Percentiles rank a stretch among this genome's conserved stretches.
Evolutionary conservation across 2,329 filamentous ascomycete genomes (phyloP).

Genomic region (Penicillium concentricum): DNA sequence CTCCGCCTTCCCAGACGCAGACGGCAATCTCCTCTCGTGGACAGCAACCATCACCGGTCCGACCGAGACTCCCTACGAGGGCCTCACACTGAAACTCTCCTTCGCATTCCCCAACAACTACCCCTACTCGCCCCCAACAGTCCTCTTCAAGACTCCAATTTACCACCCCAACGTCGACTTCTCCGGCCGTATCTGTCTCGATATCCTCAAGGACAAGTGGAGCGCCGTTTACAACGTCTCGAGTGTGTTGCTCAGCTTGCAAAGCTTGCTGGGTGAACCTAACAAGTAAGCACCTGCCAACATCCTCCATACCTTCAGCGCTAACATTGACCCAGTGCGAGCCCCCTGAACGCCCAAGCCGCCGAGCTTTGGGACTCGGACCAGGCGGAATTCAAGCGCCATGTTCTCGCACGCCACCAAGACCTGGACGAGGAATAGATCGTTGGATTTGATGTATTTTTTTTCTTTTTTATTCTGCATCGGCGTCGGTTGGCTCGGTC

Average conservation of each 20-base stretch:
- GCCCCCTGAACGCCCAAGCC: constrained; percentile 91
- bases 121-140: constrained; percentile 84
- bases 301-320: neutral
- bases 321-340: constrained; percentile 60
- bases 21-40: constrained; percentile 90
- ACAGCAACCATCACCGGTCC: constrained; percentile 91
- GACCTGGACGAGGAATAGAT: constrained; percentile 52
- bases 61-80: constrained; percentile 84
- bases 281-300: constrained; percentile 73
- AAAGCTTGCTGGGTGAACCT: constrained; percentile 92
- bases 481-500: constrained; percentile 16
- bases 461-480: constrained; percentile 9
- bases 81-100: constrained; percentile 84
- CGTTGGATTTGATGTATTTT: constrained; percentile 1
- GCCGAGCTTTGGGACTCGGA: constrained; percentile 95
- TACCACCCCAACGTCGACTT: constrained; percentile 99
- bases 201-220: constrained; percentile 99
- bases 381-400: constrained; percentile 78
- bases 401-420: constrained; percentile 63
- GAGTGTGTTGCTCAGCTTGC: constrained; percentile 86
- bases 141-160: constrained; percentile 97
- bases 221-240: constrained; percentile 96
- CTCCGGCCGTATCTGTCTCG: constrained; percentile 91
- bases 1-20: constrained; percentile 87
- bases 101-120: constrained; percentile 92